Base-by-base conservation (phyloP, 1,284 basidiomycete genomes). In the Cryptococcus hybrid region DNA sequence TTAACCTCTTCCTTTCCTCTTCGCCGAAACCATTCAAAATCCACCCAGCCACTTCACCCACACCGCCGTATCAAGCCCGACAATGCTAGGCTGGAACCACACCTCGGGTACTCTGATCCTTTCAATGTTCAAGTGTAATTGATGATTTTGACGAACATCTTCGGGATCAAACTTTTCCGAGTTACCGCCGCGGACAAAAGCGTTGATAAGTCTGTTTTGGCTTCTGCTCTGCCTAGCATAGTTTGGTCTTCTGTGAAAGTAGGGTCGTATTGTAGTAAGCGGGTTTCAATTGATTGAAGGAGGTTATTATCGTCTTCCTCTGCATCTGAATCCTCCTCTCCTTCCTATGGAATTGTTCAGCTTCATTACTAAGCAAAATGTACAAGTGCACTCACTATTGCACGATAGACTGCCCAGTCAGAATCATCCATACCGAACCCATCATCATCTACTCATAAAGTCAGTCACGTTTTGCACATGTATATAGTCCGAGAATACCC, bases 391-490 rank as follows among this genome's bases (percentile, higher is more conserved):
- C 82, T 62, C 68, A 92, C 92, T 58, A 99, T 95, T 79, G 97
- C 94, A 57, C 95, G 90, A 74, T 99, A 99, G 52, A 99, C 93
- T 0, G 88, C 88, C 95, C 96, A 99, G 75, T 99, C 95, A 13
- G 88, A 91, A 70, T 99, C 95, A 65, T 98, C 89, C 36, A 88
- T 88, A 1, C 96, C 94, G 69, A 99, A 99, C 73, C 84, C 89
- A 67, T 99, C 96, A 80, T 98, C 77, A 52, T 69, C 93, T 88
- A 58, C 15, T 18, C 56, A 51, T 60, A 50, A 15, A 47, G 59
- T 59, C 49, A 58, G 54, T 45, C 42, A 6, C 18, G 18, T n/a
- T 24, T 30, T 30, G 8, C 34, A 7, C n/a, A 12, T 13, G 40
- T 24, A 54, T 36, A 39, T 47, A 9, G 2, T 45, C 35, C 30